Base-by-base conservation (phyloP, 768 basidiomycete species). In the Tulasnella calospora region DNA sequence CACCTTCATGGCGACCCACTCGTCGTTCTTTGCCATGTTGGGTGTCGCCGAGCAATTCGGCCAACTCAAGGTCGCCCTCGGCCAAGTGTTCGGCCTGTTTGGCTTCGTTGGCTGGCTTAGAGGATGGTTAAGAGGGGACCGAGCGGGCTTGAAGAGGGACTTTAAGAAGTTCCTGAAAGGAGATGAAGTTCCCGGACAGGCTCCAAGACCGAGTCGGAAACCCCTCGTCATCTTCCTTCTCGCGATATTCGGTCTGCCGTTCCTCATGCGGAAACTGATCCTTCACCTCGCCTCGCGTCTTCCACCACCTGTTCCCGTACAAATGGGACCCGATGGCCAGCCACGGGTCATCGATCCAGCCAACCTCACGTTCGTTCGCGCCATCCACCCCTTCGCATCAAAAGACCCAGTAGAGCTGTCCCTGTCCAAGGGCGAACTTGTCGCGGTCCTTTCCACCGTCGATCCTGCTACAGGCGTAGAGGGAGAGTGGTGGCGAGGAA, bases 1-100 rank as follows among this genome's bases (percentile, higher is more conserved):
- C 44, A 99, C 97, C 7, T 98, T 97, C 85, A 94, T 98, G 92
- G 97, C 97, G 2, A 97, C 95, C 0, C 95, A 97, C 84, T 95
- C 94, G 0, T 93, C 91, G 12, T 97, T 97, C 85, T 97, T 96
- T 84, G 95, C 95, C 78, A 95, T 97, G 92, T 85, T 87, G 9
- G 86, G 86, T 71, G 97, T 99, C 69, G 88, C 96, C 51, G 98
- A 99, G 82, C 98, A 99, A 83, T 92, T 99, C 82, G 91, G 91
- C 3, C 94, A 95, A 81, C 89, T 98, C 61, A 89, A 95, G 73
- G 93, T 96, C 81, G 96, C 95, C 17, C 88, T 99, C 21, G 96
- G 95, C 33, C 96, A 96, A 83, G 95, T 99, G 0, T 87, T 99
- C 7, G 95, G 95, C 41, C 84, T 99, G 46, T 98, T 99, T 82